Conservation (phyloP, 1,139 yeast genomes). For the Pneumocystis murina region DNA sequence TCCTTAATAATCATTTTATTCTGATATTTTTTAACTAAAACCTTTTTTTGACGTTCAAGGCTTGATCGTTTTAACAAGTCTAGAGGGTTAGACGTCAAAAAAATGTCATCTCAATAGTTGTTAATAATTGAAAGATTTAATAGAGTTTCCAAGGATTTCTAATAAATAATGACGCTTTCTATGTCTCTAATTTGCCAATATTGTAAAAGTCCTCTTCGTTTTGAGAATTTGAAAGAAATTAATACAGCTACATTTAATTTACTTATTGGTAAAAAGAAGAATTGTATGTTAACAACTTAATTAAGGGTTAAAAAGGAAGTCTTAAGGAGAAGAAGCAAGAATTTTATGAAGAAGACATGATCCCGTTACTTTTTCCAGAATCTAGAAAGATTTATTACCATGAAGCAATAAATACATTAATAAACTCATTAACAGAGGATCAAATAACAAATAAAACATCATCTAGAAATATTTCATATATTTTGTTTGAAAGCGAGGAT, state of each 20-base stretch:
- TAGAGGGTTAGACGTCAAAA: neutral
- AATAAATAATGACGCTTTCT: neutral
- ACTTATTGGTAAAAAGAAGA: neutral
- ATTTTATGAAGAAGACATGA: neutral
- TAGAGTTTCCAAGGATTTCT: neutral
- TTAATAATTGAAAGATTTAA: neutral
- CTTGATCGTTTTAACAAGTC: neutral
- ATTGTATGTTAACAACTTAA: neutral
- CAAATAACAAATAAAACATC: neutral
- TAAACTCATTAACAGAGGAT: neutral
- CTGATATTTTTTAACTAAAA: neutral
- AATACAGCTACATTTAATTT: neutral
- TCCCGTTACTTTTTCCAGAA: neutral
- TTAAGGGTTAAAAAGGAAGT: neutral
- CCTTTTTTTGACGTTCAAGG: neutral
- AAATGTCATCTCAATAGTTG: neutral
- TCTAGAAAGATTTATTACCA: neutral
- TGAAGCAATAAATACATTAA: neutral
- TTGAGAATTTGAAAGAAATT: neutral
- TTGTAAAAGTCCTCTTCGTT: neutral
- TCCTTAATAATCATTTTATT: neutral
- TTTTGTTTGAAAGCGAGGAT: no score
- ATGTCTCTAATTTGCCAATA: neutral
- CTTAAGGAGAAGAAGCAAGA: neutral
- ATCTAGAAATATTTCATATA: neutral